These are phyloP conservation scores for Zygotorulaspora chibaensis DNA, from an alignment of 805 yeast species.

Conservation along the genomic window DNA sequence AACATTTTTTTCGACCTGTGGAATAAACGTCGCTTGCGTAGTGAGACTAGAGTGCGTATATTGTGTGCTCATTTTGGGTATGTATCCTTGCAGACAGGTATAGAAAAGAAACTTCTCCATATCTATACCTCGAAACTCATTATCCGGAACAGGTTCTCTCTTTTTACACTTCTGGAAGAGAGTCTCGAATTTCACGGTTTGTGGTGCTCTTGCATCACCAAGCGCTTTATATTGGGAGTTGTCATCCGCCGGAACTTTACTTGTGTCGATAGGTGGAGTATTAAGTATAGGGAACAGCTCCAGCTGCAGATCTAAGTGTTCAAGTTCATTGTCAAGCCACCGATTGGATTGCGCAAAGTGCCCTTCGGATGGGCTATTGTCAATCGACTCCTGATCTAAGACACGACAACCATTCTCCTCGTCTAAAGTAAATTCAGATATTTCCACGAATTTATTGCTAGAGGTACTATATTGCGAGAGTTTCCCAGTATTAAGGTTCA, in stretches of 20 bases:
- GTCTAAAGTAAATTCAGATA: background rate
- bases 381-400: background rate
- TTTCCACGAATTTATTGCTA: background rate
- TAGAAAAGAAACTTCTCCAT: slow-evolving; percentile 10
- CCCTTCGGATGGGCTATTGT: too few species aligned
- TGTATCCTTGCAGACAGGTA: slow-evolving; percentile 12
- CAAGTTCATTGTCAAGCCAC: background rate
- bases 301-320: slow-evolving; percentile 7
- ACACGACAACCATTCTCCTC: background rate
- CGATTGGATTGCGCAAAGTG: too few species aligned
- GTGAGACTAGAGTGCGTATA: slow-evolving; percentile 12
- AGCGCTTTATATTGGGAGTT: background rate
- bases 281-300: slow-evolving; percentile 3
- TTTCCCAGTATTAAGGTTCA: slow-evolving; percentile 3
- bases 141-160: slow-evolving; percentile 9
- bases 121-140: slow-evolving; percentile 7
- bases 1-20: slow-evolving; percentile 18
- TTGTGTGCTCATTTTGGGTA: slow-evolving; percentile 13
- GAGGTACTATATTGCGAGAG: background rate
- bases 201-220: slow-evolving; percentile 2
- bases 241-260: too few species aligned
- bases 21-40: slow-evolving; percentile 16
- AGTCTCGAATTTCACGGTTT: slow-evolving; percentile 1
- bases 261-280: too few species aligned
- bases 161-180: slow-evolving; percentile 10